Evolutionary conservation across 305 asterid species (phyloP).

Genomic region (Fraxinus latifolia): DNA sequence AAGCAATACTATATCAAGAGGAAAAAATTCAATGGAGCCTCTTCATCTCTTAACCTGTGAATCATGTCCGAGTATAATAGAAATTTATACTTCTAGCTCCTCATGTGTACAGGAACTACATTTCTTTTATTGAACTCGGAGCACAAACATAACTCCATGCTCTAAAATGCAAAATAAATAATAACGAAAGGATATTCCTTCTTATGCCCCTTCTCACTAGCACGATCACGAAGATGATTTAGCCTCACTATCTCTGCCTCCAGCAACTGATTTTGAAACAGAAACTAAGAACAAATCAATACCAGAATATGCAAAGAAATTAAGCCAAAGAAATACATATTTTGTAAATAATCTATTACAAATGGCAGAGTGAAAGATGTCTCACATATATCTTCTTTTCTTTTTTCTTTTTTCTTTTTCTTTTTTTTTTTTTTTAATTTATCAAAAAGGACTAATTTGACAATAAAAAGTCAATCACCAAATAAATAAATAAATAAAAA

Average conservation of each 20-base stretch:
- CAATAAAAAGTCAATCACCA: background rate
- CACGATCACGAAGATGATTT: slow-evolving; percentile 84
- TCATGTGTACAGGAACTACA: background rate
- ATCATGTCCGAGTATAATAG: background rate
- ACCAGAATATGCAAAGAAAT: slow-evolving; percentile 25
- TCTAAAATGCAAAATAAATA: slow-evolving; percentile 5
- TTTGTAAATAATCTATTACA: background rate
- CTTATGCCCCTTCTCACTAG: slow-evolving; percentile 79
- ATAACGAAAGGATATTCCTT: slow-evolving; percentile 84
- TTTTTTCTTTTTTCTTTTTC: too few relatives aligned
- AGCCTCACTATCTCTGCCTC: slow-evolving; percentile 66
- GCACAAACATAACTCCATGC: slow-evolving; percentile 3
- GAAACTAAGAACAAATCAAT: slow-evolving; percentile 24
- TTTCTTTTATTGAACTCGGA: background rate
- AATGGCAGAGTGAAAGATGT: background rate
- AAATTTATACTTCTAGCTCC: slow-evolving; percentile 14
- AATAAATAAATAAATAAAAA: background rate
- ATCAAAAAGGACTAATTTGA: background rate
- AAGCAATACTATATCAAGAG: background rate
- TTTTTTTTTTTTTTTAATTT: background rate
- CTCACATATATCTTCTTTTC: background rate
- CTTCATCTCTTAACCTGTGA: slow-evolving; percentile 4
- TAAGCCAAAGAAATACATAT: background rate
- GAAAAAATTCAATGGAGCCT: background rate
- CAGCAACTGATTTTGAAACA: slow-evolving; percentile 50